Conservation (phyloP, 495 filamentous ascomycete species). For the Aspergillus biplanus region DNA sequence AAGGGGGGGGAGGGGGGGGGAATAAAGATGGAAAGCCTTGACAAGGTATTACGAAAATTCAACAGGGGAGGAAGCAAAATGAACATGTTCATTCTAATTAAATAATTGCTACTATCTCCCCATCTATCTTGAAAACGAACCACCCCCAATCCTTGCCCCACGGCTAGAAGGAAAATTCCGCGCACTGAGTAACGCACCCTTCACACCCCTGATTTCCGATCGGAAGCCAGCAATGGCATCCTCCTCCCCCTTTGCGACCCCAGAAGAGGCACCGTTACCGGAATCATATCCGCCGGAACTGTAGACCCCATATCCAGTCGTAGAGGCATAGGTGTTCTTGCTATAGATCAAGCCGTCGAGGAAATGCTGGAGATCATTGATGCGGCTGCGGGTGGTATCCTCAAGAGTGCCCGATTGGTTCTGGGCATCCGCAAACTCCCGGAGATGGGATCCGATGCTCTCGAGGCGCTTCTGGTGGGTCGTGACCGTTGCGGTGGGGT, state of each 20-base stretch:
- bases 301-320: slow-evolving; percentile 40
- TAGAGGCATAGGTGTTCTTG: slow-evolving; percentile 35
- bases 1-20: not conserved
- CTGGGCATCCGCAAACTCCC: slow-evolving; percentile 53
- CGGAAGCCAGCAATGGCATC: slow-evolving; percentile 80
- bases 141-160: slow-evolving; percentile 34
- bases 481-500: slow-evolving; percentile 34
- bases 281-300: slow-evolving; percentile 34
- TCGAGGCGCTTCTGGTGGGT: slow-evolving; percentile 48
- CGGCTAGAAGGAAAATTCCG: slow-evolving; percentile 61
- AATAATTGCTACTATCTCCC: not conserved
- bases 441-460: slow-evolving; percentile 55
- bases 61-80: not conserved
- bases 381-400: slow-evolving; percentile 45
- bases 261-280: slow-evolving; percentile 31
- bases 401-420: slow-evolving; percentile 48
- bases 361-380: slow-evolving; percentile 54
- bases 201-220: slow-evolving; percentile 87
- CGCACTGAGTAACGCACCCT: slow-evolving; percentile 86
- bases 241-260: slow-evolving; percentile 57
- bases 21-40: not conserved
- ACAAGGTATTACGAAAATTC: no score
- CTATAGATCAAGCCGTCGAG: slow-evolving; percentile 57
- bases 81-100: not conserved
- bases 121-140: slow-evolving; percentile 22